phyloP scores from a whole-genome alignment of 768 basidiomycete species.

The Leccinum truebloodii region DNA sequence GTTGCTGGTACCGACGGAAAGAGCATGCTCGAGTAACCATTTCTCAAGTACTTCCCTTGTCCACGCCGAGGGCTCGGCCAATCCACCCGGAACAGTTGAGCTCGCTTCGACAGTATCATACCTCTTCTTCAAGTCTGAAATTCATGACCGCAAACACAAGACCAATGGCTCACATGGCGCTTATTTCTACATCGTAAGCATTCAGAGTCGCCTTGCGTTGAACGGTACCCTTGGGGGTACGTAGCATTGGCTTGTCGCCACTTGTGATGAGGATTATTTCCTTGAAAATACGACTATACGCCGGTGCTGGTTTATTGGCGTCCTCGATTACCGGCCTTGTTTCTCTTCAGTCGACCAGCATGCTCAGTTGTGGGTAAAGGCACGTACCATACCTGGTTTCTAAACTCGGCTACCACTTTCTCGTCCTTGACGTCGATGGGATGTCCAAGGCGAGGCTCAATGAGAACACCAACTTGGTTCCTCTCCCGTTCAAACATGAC shows the following conservation, averaged over 20 bases:
- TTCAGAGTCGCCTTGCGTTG: conserved; percentile 40
- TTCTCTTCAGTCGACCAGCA: neutral
- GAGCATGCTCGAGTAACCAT: conserved; percentile 33
- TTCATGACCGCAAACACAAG: neutral
- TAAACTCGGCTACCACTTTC: conserved; percentile 28
- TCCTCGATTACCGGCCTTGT: conserved; percentile 44
- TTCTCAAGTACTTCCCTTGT: conserved; percentile 12
- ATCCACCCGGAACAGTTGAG: conserved; percentile 15
- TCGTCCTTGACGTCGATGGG: conserved; percentile 25
- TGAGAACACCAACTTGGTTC: conserved; percentile 33
- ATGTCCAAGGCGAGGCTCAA: conserved; percentile 25
- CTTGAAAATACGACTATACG: conserved; percentile 48
- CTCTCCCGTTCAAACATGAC: conserved; percentile 39
- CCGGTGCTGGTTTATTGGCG: conserved; percentile 42
- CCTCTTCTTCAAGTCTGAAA: conserved; percentile 12
- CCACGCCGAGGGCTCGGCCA: conserved; percentile 30
- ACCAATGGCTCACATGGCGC: conserved; percentile 38
- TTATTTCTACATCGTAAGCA: conserved; percentile 47
- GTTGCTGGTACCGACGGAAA: conserved; percentile 6
- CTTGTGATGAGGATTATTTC: conserved; percentile 52
- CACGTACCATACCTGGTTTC: conserved; percentile 34
- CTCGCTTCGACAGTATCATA: conserved; percentile 35
- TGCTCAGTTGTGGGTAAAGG: neutral
- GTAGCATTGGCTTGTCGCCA: conserved; percentile 43
- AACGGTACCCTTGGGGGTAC: conserved; percentile 48